Conservation (phyloP, 176 grass and related monocot genomes). For the Cenchrus fungigraminus region DNA sequence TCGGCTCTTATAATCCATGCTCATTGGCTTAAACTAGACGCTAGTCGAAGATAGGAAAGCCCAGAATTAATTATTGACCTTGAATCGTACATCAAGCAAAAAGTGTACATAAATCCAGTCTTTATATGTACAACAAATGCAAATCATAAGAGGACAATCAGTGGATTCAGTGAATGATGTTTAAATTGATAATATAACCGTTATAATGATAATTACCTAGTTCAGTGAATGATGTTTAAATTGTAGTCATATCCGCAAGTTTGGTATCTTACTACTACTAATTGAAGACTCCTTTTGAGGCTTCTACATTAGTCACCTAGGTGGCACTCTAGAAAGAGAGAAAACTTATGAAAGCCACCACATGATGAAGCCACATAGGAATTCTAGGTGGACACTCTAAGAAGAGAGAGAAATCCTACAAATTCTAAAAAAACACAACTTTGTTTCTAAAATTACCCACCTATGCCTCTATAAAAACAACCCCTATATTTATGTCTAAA, state of each 20-base stretch:
- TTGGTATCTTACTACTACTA: not conserved
- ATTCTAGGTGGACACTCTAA: no score
- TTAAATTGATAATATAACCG: not conserved
- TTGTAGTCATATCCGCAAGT: not conserved
- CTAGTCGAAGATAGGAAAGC: conserved; percentile 27
- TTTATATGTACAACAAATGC: not conserved
- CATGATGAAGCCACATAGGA: no score
- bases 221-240: not conserved
- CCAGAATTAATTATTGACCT: conserved; percentile 16
- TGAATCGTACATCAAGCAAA: conserved; percentile 38
- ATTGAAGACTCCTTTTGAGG: no score
- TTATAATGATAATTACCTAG: not conserved
- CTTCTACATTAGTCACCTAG: no score
- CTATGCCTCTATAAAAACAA: no score
- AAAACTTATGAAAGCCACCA: no score
- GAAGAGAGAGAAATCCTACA: no score
- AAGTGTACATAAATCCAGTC: not conserved
- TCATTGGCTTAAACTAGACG: conserved; percentile 47
- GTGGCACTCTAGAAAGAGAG: no score
- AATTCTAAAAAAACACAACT: no score
- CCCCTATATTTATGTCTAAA: no score
- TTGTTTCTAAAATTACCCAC: no score
- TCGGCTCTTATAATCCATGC: conserved; percentile 28
- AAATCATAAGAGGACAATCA: not conserved
- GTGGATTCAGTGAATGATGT: not conserved